Evolutionary conservation across 2,329 filamentous ascomycete genomes (phyloP).

Genomic region (Penicillium sclerotiorum): DNA sequence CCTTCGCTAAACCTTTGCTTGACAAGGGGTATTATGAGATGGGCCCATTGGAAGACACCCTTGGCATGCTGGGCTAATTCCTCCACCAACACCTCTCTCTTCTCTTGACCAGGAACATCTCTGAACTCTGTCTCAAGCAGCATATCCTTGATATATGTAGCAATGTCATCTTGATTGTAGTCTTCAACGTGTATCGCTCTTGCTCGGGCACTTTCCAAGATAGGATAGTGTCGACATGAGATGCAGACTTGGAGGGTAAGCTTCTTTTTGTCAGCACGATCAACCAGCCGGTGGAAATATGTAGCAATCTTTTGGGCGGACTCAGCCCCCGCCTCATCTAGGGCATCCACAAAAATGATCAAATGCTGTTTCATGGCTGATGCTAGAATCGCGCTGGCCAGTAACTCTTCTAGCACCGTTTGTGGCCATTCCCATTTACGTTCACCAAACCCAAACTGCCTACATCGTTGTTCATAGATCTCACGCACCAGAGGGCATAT

Average conservation of each 20-base stretch:
- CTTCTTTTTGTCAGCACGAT: background rate
- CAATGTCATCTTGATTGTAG: constrained; percentile 6
- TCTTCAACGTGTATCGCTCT: constrained; percentile 12
- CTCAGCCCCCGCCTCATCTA: no score
- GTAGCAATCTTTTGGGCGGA: constrained; percentile 1
- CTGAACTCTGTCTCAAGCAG: background rate
- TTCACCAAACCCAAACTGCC: constrained; percentile 9
- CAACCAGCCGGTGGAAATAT: constrained; percentile 10
- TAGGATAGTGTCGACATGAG: constrained; percentile 22
- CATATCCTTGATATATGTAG: constrained; percentile 9
- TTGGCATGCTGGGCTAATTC: constrained; percentile 5
- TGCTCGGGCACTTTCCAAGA: background rate
- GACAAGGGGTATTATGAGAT: constrained; percentile 11
- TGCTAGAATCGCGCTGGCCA: constrained; percentile 1
- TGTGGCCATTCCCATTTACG: constrained; percentile 7
- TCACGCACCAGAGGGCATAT: constrained; percentile 8
- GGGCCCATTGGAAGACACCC: no score
- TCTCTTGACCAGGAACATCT: background rate
- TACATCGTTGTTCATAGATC: constrained; percentile 8
- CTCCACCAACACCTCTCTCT: background rate
- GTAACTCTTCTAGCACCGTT: constrained; percentile 2
- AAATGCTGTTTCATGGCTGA: constrained; percentile 1
- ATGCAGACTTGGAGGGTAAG: constrained; percentile 8
- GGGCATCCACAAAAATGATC: constrained; percentile 14
- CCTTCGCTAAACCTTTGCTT: constrained; percentile 5